Conservation (phyloP, 345 rosid species). For the Syzygium aqueum region DNA sequence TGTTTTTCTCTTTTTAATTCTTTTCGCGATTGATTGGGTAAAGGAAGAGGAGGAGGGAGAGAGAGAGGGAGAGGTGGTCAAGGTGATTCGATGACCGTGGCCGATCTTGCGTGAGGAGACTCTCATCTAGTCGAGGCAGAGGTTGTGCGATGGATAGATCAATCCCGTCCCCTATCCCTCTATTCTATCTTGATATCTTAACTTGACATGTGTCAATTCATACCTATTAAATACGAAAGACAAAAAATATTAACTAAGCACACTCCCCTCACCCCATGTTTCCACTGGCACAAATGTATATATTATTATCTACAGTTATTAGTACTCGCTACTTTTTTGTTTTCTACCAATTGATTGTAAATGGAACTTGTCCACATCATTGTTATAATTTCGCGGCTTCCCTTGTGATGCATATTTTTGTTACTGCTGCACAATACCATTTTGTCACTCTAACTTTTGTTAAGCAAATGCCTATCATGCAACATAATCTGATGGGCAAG, state of each 20-base stretch:
- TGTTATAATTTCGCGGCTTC: no score
- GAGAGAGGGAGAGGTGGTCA: background rate
- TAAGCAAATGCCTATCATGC: no score
- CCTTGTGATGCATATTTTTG: no score
- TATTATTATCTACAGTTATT: background rate
- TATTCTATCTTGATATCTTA: background rate
- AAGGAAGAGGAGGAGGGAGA: background rate
- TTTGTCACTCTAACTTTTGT: no score
- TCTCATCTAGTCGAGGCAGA: background rate
- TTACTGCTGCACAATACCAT: no score
- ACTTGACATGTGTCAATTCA: background rate
- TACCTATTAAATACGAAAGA: background rate
- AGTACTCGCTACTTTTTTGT: background rate
- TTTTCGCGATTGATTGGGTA: background rate
- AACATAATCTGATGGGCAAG: no score
- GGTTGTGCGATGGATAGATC: background rate
- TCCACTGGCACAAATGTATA: constrained; percentile 76
- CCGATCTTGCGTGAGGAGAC: background rate
- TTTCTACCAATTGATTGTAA: background rate
- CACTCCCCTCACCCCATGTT: background rate
- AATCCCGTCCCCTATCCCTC: background rate
- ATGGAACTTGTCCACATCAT: no score
- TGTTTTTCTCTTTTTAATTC: background rate
- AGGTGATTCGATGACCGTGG: background rate
- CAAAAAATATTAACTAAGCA: background rate